phyloP scores from a whole-genome alignment of 2,329 filamentous ascomycete genomes.

The Fusarium pseudonygamai region DNA sequence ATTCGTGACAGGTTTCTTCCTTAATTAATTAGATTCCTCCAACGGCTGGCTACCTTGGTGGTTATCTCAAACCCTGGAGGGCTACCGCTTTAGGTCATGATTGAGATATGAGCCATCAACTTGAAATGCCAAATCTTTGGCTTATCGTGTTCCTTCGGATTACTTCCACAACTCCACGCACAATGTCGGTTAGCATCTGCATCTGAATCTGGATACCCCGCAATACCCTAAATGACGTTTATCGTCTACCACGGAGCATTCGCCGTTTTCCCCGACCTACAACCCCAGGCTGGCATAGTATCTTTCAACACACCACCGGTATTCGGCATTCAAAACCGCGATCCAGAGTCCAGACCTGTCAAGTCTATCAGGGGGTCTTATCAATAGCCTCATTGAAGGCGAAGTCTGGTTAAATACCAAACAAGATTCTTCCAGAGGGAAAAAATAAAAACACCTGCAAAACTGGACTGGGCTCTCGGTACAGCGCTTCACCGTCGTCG shows the following conservation, averaged over 20 bases:
- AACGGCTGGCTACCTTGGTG: neutral
- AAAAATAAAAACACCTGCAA: constrained; percentile 16
- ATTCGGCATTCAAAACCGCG: constrained; percentile 25
- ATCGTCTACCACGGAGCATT: constrained; percentile 21
- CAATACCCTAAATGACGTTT: constrained; percentile 30
- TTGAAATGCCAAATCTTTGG: neutral
- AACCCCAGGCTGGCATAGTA: constrained; percentile 21
- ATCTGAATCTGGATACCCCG: constrained; percentile 24
- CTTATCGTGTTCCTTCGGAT: neutral
- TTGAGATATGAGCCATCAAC: neutral
- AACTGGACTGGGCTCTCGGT: constrained; percentile 1
- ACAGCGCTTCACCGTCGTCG: constrained; percentile 11
- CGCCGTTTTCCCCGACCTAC: constrained; percentile 30
- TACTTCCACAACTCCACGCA: neutral
- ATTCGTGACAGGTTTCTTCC: neutral
- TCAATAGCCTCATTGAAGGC: neutral
- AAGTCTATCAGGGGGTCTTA: neutral
- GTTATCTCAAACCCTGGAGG: neutral
- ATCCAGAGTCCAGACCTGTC: neutral
- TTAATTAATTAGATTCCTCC: neutral
- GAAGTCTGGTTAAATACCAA: neutral
- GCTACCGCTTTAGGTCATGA: neutral
- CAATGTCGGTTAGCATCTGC: constrained; percentile 13
- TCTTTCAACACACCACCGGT: constrained; percentile 14
- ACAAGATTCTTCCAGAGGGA: neutral